Evolutionary conservation across 805 yeast species (phyloP), one percentile per base, ranked within the genome.

Genomic region (Candida bentonensis): DNA sequence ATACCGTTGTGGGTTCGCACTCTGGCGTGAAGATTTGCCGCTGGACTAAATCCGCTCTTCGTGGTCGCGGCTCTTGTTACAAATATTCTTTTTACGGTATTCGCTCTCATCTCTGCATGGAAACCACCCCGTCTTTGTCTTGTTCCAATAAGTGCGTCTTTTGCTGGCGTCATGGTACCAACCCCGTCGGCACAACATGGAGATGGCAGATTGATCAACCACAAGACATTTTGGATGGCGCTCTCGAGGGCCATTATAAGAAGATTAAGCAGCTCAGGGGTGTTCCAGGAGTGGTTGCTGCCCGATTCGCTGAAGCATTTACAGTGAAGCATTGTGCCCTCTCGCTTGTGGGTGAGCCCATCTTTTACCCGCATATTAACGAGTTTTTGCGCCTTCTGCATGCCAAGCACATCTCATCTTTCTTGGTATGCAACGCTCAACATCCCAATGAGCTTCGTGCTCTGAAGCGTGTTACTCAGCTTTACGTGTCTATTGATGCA

Each of bases 161-260:
- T 58, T 87, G 96, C 65, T 87, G 96, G 96, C 74, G 96, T 60
- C 96, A 87, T 62, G 96, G 96, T 42, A 87, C 96, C 2, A 88
- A 87, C 57, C 96, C 96, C 0, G 96, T 88, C 1, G 95, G 95
- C 15, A 87, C 94, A 23, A 80, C 81, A 48, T 87, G 96, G 96
- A 69, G 96, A 55, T 87, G 96, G 96, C 89, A 86, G 55, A 83
- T 86, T 13, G 96, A 87, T 61, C 79, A 81, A 20, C 96, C 96
- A 0, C 88, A 84, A 52, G 78, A 69, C 48, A 84, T 87, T 42
- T 59, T 87, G 45, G 76, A 82, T 40, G 95, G 95, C 23, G 96
- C 96, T 0, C 63, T 87, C 40, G 77, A 73, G 50, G 95, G 95
- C 2, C 96, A 87, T 59, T 88, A 88, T 61, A 78, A 83, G 48